A percentile compares a stretch with the other conserved stretches of the same genome.
These are phyloP conservation scores for Dothidotthia symphoricarpi DNA, from an alignment of 2,329 filamentous ascomycete genomes.

Conservation along the genomic window DNA sequence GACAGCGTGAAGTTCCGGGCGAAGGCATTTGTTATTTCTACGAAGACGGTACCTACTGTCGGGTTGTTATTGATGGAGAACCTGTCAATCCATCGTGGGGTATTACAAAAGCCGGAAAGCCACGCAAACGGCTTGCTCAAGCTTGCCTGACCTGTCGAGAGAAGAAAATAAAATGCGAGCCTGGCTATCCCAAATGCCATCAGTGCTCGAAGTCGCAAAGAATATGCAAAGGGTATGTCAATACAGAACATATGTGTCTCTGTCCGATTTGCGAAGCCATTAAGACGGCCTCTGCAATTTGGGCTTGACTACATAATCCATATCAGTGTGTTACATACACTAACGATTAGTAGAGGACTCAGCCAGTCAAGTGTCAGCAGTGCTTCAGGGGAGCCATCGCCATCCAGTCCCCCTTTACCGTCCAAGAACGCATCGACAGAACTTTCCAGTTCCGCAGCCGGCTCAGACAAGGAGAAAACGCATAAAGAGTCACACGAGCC, in stretches of 20 bases:
- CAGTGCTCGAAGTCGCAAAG: slow-evolving; percentile 91
- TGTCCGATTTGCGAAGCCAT: no score
- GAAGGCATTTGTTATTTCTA: slow-evolving; percentile 84
- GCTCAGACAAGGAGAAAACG: slow-evolving; percentile 30
- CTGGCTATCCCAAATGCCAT: slow-evolving; percentile 79
- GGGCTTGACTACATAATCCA: slow-evolving; percentile 13
- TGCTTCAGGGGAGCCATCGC: slow-evolving; percentile 35
- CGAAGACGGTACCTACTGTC: slow-evolving; percentile 79
- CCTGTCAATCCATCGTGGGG: slow-evolving; percentile 89
- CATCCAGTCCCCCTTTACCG: slow-evolving; percentile 29
- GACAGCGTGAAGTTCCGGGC: slow-evolving; percentile 62
- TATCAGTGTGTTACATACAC: slow-evolving; percentile 34
- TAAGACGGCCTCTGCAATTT: no score
- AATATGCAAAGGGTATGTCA: slow-evolving; percentile 66
- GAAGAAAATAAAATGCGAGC: slow-evolving; percentile 97
- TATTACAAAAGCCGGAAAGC: slow-evolving; percentile 90
- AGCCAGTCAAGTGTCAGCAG: slow-evolving; percentile 33
- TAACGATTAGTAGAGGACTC: slow-evolving; percentile 30
- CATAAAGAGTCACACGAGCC: slow-evolving; percentile 32
- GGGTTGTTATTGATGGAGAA: slow-evolving; percentile 80
- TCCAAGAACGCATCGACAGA: slow-evolving; percentile 35
- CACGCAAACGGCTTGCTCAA: slow-evolving; percentile 84
- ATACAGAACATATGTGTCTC: background rate
- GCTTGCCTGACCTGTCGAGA: slow-evolving; percentile 91
- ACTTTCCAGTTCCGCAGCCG: slow-evolving; percentile 29